Percentiles rank a stretch among this genome's conserved stretches.
phyloP scores from a whole-genome alignment of 2,329 filamentous ascomycete genomes.

The Microascus cirrosus region DNA sequence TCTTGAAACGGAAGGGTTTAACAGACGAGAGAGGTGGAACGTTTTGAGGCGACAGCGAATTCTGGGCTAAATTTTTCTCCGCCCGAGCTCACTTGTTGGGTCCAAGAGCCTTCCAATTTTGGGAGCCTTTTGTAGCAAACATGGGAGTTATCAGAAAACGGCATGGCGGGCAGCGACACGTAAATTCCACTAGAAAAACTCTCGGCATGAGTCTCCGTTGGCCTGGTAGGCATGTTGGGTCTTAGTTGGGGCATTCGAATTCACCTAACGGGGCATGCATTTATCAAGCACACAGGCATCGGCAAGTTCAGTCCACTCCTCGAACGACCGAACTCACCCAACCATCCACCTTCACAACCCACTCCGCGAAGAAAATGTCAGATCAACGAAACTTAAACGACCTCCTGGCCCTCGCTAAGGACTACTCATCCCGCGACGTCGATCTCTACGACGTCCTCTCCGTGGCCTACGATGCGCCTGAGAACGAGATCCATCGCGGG shows the following conservation, averaged over 20 bases:
- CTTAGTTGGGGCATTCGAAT: neutral
- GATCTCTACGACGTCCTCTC: slow-evolving; percentile 73
- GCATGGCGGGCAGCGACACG: too few species aligned
- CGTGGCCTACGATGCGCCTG: slow-evolving; percentile 51
- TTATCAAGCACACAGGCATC: neutral
- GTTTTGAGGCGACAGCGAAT: too few species aligned
- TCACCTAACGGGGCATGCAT: neutral
- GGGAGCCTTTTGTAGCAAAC: too few species aligned
- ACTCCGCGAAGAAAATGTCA: slow-evolving; percentile 2
- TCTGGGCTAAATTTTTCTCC: too few species aligned
- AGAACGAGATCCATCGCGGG: slow-evolving; percentile 68
- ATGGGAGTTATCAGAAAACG: too few species aligned
- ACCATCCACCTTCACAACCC: neutral
- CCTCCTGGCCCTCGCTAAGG: slow-evolving; percentile 39
- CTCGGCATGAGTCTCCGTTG: too few species aligned
- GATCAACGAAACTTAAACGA: slow-evolving; percentile 26
- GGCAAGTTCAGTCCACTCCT: neutral
- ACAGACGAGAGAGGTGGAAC: too few species aligned
- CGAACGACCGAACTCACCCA: neutral
- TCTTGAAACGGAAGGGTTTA: too few species aligned
- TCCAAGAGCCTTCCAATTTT: too few species aligned
- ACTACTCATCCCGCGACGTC: slow-evolving; percentile 47
- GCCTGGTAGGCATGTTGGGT: neutral
- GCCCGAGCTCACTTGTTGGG: too few species aligned
- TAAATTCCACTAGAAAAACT: too few species aligned